These are phyloP conservation scores for Phycomyces blakesleeanus DNA, from an alignment of 192 early-diverging fungal genomes.

Conservation along the genomic window DNA sequence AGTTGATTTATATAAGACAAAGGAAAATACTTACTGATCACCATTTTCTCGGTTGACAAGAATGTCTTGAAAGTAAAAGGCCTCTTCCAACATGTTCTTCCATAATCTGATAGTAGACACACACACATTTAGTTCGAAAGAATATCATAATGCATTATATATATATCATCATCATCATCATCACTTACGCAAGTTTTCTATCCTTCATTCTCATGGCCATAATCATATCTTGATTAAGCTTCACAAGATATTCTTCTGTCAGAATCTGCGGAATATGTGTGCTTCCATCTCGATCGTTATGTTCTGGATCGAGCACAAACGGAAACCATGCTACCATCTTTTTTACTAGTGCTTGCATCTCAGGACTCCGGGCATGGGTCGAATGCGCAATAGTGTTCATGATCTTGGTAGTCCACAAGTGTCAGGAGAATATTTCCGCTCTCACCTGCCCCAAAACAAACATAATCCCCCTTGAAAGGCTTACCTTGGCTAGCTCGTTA, in stretches of 20 bases:
- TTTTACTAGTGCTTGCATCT: constrained; percentile 15
- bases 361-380: constrained; percentile 1
- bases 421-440: background rate
- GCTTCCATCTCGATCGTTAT: constrained; percentile 17
- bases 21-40: constrained; percentile 40
- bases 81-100: constrained; percentile 66
- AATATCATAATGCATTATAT: no score
- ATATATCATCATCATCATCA: background rate
- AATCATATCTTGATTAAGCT: constrained; percentile 69
- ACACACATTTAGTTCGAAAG: background rate
- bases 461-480: background rate
- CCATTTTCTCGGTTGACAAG: constrained; percentile 62
- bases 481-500: constrained; percentile 31
- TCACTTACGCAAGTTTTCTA: constrained; percentile 67
- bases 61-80: constrained; percentile 82
- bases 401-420: constrained; percentile 16
- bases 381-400: constrained; percentile 27
- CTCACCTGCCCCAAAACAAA: background rate
- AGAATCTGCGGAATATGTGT: constrained; percentile 48
- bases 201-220: constrained; percentile 63
- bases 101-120: constrained; percentile 52
- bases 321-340: constrained; percentile 28
- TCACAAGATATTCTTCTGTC: constrained; percentile 61
- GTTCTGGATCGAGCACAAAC: constrained; percentile 18
- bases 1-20: background rate